A percentile compares a stretch with the other conserved stretches of the same genome.
phyloP scores from a whole-genome alignment of 75 land plant species.

The Larix kaempferi region DNA sequence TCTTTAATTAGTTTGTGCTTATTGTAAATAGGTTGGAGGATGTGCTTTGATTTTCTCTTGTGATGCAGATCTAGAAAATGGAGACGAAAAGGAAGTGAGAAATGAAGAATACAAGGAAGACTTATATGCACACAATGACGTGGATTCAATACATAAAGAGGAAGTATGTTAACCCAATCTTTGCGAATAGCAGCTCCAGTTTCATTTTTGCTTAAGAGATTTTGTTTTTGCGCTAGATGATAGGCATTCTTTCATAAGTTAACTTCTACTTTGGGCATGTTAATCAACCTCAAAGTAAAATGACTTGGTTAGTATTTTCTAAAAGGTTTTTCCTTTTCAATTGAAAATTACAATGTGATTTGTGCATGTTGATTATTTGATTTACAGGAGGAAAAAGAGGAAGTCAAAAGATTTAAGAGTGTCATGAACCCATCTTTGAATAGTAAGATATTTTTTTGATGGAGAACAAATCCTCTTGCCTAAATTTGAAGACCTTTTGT shows the following conservation, averaged over 20 bases:
- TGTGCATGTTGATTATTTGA: not conserved
- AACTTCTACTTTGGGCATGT: not conserved
- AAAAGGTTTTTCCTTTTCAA: not conserved
- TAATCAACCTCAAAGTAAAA: not conserved
- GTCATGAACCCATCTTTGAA: constrained; percentile 35
- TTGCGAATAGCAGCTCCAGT: not conserved
- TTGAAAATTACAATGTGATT: not conserved
- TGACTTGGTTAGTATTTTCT: not conserved
- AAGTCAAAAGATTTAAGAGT: constrained; percentile 76
- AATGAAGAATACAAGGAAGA: constrained; percentile 28
- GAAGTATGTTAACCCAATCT: constrained; percentile 8
- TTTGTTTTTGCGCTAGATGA: not conserved
- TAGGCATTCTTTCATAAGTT: not conserved
- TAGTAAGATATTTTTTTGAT: constrained; percentile 22
- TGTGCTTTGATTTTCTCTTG: not conserved
- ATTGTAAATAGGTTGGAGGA: not conserved
- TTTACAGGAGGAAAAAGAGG: constrained; percentile 72
- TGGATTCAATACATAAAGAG: constrained; percentile 19
- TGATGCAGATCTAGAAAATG: constrained; percentile 20
- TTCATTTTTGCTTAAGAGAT: not conserved
- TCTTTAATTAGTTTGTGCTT: not conserved
- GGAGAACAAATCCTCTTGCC: constrained; percentile 61
- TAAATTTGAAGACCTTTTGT: constrained; percentile 75
- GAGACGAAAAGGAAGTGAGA: constrained; percentile 9
- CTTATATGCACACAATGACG: constrained; percentile 15